phyloP scores from a whole-genome alignment of 139 green algal genomes.

The Tetradesmus obliquus region DNA sequence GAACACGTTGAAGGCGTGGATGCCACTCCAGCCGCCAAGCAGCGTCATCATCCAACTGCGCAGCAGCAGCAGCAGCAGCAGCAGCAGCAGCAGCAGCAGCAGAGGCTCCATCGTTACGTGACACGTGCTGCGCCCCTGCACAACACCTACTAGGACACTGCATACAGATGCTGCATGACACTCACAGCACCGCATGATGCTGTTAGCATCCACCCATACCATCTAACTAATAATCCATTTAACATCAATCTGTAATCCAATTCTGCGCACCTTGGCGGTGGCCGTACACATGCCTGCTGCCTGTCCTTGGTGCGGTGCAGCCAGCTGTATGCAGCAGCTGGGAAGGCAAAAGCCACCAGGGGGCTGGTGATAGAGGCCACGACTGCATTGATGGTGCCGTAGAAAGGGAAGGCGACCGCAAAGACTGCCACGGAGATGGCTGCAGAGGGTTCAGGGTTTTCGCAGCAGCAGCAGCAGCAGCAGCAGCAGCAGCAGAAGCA shows the following conservation, averaged over 20 bases:
- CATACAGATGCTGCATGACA: background rate
- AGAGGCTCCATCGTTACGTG: too few species aligned
- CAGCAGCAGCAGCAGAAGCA: background rate
- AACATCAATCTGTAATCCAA: background rate
- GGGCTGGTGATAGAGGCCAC: conserved; percentile 38
- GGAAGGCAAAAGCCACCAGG: conserved; percentile 43
- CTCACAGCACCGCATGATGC: background rate
- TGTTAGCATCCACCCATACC: too few species aligned
- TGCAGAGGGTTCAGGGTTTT: background rate
- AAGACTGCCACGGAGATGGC: conserved; percentile 1
- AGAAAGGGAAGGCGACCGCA: conserved; percentile 41
- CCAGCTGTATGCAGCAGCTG: conserved; percentile 42
- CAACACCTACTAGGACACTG: too few species aligned
- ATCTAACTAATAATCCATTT: background rate
- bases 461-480: background rate
- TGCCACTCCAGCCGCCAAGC: conserved; percentile 18
- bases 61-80: background rate
- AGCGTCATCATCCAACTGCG: conserved; percentile 37
- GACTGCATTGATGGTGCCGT: conserved; percentile 45
- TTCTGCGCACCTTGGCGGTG: conserved; percentile 12
- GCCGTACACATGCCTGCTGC: conserved; percentile 4
- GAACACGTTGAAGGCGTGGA: conserved; percentile 42
- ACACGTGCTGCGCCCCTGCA: too few species aligned
- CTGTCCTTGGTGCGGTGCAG: background rate
- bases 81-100: background rate